Evolutionary conservation across 345 rosid species (phyloP).

Genomic region (Euclidium syriacum): DNA sequence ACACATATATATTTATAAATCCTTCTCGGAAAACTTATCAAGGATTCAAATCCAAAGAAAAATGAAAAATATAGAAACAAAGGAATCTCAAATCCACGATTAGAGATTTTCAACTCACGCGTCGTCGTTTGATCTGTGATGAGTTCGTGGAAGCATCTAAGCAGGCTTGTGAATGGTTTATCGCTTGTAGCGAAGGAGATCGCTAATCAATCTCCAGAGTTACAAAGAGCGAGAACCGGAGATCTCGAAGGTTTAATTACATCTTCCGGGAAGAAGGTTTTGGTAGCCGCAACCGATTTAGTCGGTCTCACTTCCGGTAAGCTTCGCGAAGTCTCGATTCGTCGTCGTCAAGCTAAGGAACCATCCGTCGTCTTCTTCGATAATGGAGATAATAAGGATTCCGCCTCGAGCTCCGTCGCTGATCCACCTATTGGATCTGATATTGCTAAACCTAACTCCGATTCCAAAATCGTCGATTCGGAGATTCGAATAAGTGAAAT

Average conservation of each 20-base stretch:
- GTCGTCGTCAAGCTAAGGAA: constrained; percentile 45
- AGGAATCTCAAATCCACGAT: neutral
- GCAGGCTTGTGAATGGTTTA: constrained; percentile 61
- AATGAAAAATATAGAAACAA: neutral
- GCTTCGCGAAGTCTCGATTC: constrained; percentile 44
- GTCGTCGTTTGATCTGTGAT: neutral
- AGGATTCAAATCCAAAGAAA: neutral
- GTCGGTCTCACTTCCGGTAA: constrained; percentile 77
- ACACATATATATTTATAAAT: neutral
- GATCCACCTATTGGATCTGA: constrained; percentile 18
- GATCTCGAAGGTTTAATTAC: constrained; percentile 53
- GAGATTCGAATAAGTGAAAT: neutral
- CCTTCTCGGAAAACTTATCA: constrained; percentile 8
- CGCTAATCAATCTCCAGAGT: constrained; percentile 45
- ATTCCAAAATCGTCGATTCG: constrained; percentile 22
- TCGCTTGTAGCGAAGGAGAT: constrained; percentile 75
- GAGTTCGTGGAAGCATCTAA: constrained; percentile 50
- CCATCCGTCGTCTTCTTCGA: constrained; percentile 60
- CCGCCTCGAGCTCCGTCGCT: neutral
- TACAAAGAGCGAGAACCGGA: constrained; percentile 39
- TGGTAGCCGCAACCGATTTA: constrained; percentile 72
- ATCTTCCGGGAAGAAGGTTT: constrained; percentile 53
- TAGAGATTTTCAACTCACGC: neutral
- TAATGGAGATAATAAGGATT: neutral
- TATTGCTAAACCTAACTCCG: constrained; percentile 5